Evolutionary conservation across 1,139 yeast species (phyloP).

Genomic region (Yamadazyma atlantica): DNA sequence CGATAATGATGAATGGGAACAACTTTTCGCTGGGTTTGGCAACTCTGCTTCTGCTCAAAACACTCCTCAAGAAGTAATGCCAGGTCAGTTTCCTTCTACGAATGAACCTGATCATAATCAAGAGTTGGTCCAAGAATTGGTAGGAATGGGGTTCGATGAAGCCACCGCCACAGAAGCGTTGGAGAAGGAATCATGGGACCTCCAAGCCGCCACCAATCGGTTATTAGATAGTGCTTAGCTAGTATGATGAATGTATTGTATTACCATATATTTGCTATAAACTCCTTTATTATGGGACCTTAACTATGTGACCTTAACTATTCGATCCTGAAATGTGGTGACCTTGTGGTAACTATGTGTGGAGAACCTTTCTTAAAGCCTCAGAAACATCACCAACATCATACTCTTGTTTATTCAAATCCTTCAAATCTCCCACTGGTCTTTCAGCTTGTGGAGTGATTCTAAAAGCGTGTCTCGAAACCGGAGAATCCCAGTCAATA

Average conservation of each 20-base stretch:
- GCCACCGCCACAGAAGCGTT: slow-evolving; percentile 68
- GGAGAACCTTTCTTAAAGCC: slow-evolving; percentile 25
- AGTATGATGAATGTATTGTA: neutral
- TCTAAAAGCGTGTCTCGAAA: slow-evolving; percentile 44
- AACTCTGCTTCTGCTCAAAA: slow-evolving; percentile 39
- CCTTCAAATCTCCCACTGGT: slow-evolving; percentile 38
- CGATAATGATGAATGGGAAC: slow-evolving; percentile 86
- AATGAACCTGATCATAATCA: slow-evolving; percentile 11
- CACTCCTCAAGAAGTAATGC: slow-evolving; percentile 10
- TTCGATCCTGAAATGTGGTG: neutral
- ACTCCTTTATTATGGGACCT: too few relatives aligned
- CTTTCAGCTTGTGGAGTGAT: slow-evolving; percentile 50
- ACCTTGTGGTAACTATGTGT: neutral
- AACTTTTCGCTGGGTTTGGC: slow-evolving; percentile 87
- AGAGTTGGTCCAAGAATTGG: slow-evolving; percentile 60
- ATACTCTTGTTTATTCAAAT: slow-evolving; percentile 31
- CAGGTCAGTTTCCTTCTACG: slow-evolving; percentile 5
- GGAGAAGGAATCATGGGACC: slow-evolving; percentile 65
- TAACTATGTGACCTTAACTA: too few relatives aligned
- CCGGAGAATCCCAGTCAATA: slow-evolving; percentile 43
- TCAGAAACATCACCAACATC: slow-evolving; percentile 38
- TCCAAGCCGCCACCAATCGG: slow-evolving; percentile 83
- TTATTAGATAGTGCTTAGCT: slow-evolving; percentile 66
- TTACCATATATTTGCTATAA: too few relatives aligned
- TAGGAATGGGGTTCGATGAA: slow-evolving; percentile 85